A percentile compares a stretch with the other conserved stretches of the same genome.
Conservation (phyloP, 2,329 filamentous ascomycete genomes). For the Exophiala oligosperma region DNA sequence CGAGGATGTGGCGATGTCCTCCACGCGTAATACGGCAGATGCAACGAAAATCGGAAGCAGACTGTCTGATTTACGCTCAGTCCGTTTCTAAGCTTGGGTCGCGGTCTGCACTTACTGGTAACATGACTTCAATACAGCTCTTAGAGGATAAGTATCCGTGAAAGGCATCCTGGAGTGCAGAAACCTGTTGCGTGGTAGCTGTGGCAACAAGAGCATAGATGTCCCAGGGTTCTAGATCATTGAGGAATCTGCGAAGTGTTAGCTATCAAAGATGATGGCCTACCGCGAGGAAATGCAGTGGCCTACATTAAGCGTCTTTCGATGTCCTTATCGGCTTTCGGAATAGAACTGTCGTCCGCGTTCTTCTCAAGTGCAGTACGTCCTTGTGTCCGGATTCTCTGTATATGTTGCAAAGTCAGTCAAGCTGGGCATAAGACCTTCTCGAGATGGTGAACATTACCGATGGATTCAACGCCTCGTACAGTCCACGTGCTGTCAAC, state of each 20-base stretch:
- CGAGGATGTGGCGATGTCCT: background rate
- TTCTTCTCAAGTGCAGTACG: background rate
- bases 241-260: background rate
- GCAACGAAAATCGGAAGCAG: background rate
- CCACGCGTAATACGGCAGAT: conserved; percentile 1
- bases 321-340: background rate
- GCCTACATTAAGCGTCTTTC: background rate
- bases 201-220: background rate
- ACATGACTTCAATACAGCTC: background rate
- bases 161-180: background rate
- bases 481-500: background rate
- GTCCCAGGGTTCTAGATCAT: background rate
- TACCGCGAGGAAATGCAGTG: background rate
- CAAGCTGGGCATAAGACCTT: background rate
- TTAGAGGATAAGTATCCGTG: background rate
- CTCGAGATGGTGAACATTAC: background rate
- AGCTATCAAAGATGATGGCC: background rate
- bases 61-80: background rate
- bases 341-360: background rate
- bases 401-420: background rate
- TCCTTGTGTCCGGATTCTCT: background rate
- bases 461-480: background rate
- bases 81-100: background rate
- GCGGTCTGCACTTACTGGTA: background rate
- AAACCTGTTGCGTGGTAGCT: background rate